Percentiles rank a stretch among this genome's conserved stretches.
phyloP scores from a whole-genome alignment of 768 basidiomycete species.

The Agrocybe praecox region DNA sequence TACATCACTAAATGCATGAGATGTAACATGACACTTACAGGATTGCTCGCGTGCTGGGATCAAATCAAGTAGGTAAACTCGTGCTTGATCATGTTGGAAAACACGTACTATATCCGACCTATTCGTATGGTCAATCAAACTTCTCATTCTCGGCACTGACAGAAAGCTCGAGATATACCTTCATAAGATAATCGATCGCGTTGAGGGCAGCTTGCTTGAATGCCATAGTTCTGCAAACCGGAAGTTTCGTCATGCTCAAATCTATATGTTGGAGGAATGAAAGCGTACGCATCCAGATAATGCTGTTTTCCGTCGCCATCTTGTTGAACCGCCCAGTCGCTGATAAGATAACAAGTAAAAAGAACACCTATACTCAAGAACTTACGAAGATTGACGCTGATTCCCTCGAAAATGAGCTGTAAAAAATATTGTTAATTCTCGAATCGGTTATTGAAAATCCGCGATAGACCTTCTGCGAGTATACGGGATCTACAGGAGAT shows the following conservation, averaged over 20 bases:
- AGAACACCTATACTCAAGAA: too few relatives aligned
- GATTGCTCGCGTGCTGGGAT: slow-evolving; percentile 74
- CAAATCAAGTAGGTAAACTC: neutral
- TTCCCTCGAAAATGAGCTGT: slow-evolving; percentile 75
- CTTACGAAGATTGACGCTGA: slow-evolving; percentile 71
- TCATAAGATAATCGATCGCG: slow-evolving; percentile 71
- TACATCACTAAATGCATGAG: neutral
- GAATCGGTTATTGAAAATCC: too few relatives aligned
- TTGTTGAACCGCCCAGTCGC: too few relatives aligned
- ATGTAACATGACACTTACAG: slow-evolving; percentile 37
- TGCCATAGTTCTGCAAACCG: slow-evolving; percentile 58
- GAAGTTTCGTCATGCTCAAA: neutral
- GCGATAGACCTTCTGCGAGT: slow-evolving; percentile 58
- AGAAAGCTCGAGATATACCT: slow-evolving; percentile 38
- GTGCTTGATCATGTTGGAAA: neutral
- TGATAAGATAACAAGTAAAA: too few relatives aligned
- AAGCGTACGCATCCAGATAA: slow-evolving; percentile 70
- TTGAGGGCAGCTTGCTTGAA: slow-evolving; percentile 83
- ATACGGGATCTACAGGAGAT: slow-evolving; percentile 74
- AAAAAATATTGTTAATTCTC: too few relatives aligned
- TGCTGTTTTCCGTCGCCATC: slow-evolving; percentile 78
- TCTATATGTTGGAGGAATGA: too few relatives aligned
- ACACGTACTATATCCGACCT: slow-evolving; percentile 62
- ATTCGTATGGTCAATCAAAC: too few relatives aligned
- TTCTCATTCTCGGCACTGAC: too few relatives aligned